Evolutionary conservation across 2,329 filamentous ascomycete genomes (phyloP).

Genomic region (Clonostachys chloroleuca): DNA sequence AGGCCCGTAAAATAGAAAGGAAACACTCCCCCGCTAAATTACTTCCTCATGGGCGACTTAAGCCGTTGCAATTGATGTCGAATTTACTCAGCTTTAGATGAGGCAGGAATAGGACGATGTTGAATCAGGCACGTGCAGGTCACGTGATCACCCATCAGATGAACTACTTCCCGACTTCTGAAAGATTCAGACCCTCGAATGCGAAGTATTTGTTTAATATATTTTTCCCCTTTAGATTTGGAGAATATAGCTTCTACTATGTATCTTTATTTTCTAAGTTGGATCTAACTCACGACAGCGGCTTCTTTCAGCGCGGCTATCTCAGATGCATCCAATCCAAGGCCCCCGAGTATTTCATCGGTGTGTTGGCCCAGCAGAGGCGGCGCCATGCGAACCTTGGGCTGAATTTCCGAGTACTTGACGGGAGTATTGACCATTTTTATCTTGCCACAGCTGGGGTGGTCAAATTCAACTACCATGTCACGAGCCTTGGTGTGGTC

Average conservation of each 20-base stretch:
- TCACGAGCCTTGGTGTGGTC: slow-evolving; percentile 77
- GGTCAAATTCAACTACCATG: slow-evolving; percentile 88
- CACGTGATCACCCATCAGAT: slow-evolving; percentile 3
- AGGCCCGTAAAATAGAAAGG: too few species aligned
- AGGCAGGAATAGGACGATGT: background rate
- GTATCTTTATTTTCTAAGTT: background rate
- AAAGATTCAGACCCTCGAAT: too few species aligned
- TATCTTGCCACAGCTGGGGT: slow-evolving; percentile 77
- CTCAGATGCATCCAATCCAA: slow-evolving; percentile 54
- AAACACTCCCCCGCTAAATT: too few species aligned
- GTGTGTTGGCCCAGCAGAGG: slow-evolving; percentile 88
- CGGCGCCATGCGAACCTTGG: slow-evolving; percentile 71
- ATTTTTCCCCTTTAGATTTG: background rate
- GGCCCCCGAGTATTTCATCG: slow-evolving; percentile 63
- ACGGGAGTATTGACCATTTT: slow-evolving; percentile 92
- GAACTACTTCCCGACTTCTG: too few species aligned
- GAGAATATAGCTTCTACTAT: background rate
- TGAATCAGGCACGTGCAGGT: slow-evolving; percentile 1
- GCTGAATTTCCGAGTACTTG: slow-evolving; percentile 83
- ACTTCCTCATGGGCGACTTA: too few species aligned
- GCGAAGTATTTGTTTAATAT: background rate
- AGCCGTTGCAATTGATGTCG: too few species aligned
- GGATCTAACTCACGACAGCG: slow-evolving; percentile 56
- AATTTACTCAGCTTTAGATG: background rate
- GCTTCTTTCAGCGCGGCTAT: slow-evolving; percentile 59